phyloP scores from a whole-genome alignment of 768 basidiomycete genomes.

The Tremella yokohamensis region DNA sequence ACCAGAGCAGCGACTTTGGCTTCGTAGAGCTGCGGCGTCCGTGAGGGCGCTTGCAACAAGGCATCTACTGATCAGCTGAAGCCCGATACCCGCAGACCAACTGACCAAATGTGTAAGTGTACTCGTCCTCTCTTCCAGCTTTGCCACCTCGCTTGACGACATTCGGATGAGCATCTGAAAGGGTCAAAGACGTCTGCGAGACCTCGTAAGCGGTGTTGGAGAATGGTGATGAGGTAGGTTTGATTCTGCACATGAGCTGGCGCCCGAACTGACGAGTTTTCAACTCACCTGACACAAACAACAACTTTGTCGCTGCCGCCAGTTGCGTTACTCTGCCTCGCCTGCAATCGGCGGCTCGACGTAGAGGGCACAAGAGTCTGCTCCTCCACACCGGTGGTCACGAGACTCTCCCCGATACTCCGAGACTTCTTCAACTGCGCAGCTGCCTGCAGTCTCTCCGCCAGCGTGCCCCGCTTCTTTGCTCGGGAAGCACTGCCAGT shows the following conservation, averaged over 20 bases:
- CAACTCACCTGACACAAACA: conserved; percentile 44
- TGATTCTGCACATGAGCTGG: conserved; percentile 28
- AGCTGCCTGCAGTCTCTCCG: conserved; percentile 26
- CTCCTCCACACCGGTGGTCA: neutral
- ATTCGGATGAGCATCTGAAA: conserved; percentile 47
- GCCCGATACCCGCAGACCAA: neutral
- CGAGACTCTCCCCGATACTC: conserved; percentile 19
- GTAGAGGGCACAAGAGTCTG: neutral
- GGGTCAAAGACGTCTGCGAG: conserved; percentile 33
- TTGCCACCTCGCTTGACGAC: conserved; percentile 48
- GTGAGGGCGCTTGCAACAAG: conserved; percentile 38
- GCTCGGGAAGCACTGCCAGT: conserved; percentile 10
- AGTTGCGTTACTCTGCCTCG: neutral
- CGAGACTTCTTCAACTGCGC: conserved; percentile 33
- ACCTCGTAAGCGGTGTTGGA: conserved; percentile 39
- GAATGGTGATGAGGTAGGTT: conserved; percentile 37
- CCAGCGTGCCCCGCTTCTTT: conserved; percentile 28
- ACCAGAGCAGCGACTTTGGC: conserved; percentile 44
- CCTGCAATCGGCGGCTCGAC: neutral
- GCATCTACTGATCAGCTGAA: conserved; percentile 25
- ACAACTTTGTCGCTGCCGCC: conserved; percentile 39
- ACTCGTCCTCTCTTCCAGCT: conserved; percentile 45
- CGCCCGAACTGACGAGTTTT: conserved; percentile 2
- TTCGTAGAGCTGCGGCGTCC: conserved; percentile 41
- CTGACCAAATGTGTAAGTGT: conserved; percentile 48